Evolutionary conservation across 2,329 filamentous ascomycete species (phyloP).

Genomic region (Diaporthe destruens): DNA sequence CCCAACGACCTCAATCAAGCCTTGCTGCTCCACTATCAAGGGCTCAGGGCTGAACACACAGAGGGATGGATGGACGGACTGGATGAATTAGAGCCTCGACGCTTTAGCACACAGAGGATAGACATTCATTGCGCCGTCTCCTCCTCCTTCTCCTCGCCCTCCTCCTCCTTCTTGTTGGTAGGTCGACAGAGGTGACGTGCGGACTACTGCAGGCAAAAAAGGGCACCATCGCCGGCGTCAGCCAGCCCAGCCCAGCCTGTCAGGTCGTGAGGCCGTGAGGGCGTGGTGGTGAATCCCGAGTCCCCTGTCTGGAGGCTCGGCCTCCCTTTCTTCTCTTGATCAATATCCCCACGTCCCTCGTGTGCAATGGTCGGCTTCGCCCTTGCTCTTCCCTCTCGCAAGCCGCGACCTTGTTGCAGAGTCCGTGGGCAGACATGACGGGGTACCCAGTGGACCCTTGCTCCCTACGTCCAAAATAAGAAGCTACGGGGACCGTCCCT

Average conservation of each 20-base stretch:
- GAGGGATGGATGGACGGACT: constrained; percentile 32
- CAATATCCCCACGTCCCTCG: constrained; percentile 36
- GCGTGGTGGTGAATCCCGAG: not conserved
- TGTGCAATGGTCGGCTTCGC: constrained; percentile 30
- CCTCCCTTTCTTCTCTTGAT: constrained; percentile 39
- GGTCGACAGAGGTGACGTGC: not conserved
- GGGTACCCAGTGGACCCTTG: constrained; percentile 46
- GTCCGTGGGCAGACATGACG: constrained; percentile 46
- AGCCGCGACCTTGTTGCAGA: constrained; percentile 38
- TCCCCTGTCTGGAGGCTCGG: constrained; percentile 6
- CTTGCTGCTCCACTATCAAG: constrained; percentile 31
- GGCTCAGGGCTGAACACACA: constrained; percentile 41
- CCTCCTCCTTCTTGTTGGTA: not conserved
- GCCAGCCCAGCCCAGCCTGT: not conserved
- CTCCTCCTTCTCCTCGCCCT: not conserved
- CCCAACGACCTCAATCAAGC: constrained; percentile 33
- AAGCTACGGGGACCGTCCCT: constrained; percentile 46
- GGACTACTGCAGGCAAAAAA: not conserved
- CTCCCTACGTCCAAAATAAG: constrained; percentile 51
- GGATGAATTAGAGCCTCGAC: constrained; percentile 37
- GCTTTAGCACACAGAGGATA: constrained; percentile 12
- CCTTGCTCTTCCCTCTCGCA: constrained; percentile 35
- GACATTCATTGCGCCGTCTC: constrained; percentile 7
- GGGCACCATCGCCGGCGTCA: not conserved
- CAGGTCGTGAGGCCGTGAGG: not conserved